Evolutionary conservation across 2,329 filamentous ascomycete genomes (phyloP).

Genomic region (Fulvia fulva): DNA sequence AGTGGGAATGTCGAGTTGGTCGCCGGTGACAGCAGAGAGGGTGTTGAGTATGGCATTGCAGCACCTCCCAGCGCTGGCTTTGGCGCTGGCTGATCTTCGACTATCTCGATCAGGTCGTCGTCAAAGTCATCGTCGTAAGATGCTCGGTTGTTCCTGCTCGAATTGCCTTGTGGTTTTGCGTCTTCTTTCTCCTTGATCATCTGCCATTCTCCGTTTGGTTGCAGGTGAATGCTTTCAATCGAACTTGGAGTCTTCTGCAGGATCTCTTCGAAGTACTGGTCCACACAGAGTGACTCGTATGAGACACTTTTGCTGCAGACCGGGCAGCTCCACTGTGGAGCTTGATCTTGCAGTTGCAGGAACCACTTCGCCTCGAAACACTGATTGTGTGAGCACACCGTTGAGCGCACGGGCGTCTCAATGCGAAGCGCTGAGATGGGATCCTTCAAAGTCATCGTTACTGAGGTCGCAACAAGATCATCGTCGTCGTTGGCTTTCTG

Average conservation of each 20-base stretch:
- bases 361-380: slow-evolving; percentile 95
- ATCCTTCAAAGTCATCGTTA: slow-evolving; percentile 86
- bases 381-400: slow-evolving; percentile 80
- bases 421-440: slow-evolving; percentile 85
- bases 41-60: slow-evolving; percentile 22
- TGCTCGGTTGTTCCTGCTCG: slow-evolving; percentile 32
- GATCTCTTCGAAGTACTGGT: slow-evolving; percentile 89
- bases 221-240: slow-evolving; percentile 82
- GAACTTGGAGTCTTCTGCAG: slow-evolving; percentile 66
- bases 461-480: slow-evolving; percentile 85
- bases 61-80: slow-evolving; percentile 35
- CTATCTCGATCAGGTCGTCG: slow-evolving; percentile 45
- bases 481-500: slow-evolving; percentile 71
- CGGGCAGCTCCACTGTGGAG: slow-evolving; percentile 93
- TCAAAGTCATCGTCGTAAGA: slow-evolving; percentile 39
- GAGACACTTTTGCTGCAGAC: slow-evolving; percentile 81
- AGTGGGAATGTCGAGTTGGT: slow-evolving; percentile 35
- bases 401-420: slow-evolving; percentile 71
- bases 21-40: slow-evolving; percentile 15
- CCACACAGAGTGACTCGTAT: slow-evolving; percentile 79
- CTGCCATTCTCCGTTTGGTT: slow-evolving; percentile 79
- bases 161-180: slow-evolving; percentile 34
- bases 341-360: slow-evolving; percentile 90
- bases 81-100: slow-evolving; percentile 30
- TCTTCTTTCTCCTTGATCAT: slow-evolving; percentile 44